Evolutionary conservation across 2,329 filamentous ascomycete genomes (phyloP).

Genomic region (Triangularia setosa): DNA sequence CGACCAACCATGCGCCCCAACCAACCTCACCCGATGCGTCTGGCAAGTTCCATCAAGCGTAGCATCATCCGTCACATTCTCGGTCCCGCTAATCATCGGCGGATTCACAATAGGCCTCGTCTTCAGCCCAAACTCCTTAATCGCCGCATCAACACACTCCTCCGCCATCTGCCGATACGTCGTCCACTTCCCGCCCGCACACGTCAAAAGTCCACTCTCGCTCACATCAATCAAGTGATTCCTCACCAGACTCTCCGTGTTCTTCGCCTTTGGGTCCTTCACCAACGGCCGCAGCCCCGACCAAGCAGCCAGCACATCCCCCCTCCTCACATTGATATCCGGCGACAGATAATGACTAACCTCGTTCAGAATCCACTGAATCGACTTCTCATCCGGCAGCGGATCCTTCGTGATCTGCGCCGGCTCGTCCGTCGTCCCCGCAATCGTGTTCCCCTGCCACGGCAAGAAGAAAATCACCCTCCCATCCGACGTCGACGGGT

Average conservation of each 20-base stretch:
- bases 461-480: slow-evolving; percentile 84
- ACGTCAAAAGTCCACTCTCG: slow-evolving; percentile 70
- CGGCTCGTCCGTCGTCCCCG: slow-evolving; percentile 72
- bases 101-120: slow-evolving; percentile 48
- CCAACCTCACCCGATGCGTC: slow-evolving; percentile 67
- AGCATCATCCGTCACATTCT: slow-evolving; percentile 66
- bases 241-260: slow-evolving; percentile 77
- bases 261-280: slow-evolving; percentile 74
- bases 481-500: slow-evolving; percentile 78
- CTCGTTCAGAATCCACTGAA: slow-evolving; percentile 77
- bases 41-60: slow-evolving; percentile 68
- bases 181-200: slow-evolving; percentile 83
- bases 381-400: slow-evolving; percentile 70
- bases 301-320: slow-evolving; percentile 78
- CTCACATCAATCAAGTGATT: slow-evolving; percentile 77
- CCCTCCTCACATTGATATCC: slow-evolving; percentile 68
- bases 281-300: slow-evolving; percentile 75
- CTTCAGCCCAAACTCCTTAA: slow-evolving; percentile 60
- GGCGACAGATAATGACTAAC: slow-evolving; percentile 72
- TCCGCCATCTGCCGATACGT: slow-evolving; percentile 88
- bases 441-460: slow-evolving; percentile 83
- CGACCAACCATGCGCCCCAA: slow-evolving; percentile 79
- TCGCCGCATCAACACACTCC: slow-evolving; percentile 76
- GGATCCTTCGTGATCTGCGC: slow-evolving; percentile 66
- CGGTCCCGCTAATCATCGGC: slow-evolving; percentile 64